Conservation (phyloP, 768 basidiomycete species). For the Amanita molliuscula region DNA sequence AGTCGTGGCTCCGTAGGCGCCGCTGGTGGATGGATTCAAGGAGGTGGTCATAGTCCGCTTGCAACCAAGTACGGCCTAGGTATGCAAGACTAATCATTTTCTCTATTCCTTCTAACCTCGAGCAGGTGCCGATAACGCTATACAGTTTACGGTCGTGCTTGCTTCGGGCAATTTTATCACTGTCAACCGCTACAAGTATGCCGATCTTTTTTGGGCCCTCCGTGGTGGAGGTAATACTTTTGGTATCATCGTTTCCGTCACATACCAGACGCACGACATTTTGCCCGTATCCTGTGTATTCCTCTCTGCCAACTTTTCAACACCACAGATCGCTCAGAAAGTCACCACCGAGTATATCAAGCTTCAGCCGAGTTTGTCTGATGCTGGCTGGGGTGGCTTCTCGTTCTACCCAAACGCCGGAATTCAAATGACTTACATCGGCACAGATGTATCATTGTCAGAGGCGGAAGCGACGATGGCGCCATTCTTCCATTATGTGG, state of each 20-base stretch:
- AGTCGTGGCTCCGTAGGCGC: constrained; percentile 38
- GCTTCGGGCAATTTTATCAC: too few relatives aligned
- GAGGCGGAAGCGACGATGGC: neutral
- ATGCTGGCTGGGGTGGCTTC: neutral
- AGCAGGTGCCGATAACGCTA: too few relatives aligned
- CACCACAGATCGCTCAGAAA: neutral
- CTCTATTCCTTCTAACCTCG: neutral
- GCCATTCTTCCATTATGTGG: neutral
- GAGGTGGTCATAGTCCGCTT: constrained; percentile 22
- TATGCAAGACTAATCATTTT: neutral
- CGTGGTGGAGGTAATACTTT: too few relatives aligned
- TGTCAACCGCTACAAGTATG: too few relatives aligned
- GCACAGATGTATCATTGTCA: neutral
- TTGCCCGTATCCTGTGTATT: too few relatives aligned
- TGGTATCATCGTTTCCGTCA: too few relatives aligned
- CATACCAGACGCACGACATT: too few relatives aligned
- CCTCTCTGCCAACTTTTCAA: neutral
- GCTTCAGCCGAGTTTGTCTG: neutral
- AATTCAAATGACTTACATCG: neutral
- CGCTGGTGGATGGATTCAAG: constrained; percentile 36
- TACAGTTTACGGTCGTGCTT: too few relatives aligned
- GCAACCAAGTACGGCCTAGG: neutral
- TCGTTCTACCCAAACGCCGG: constrained; percentile 9
- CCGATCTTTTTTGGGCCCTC: too few relatives aligned
- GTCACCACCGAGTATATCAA: neutral